Conservation (phyloP, 768 basidiomycete species). For the Naganishia randhawae region DNA sequence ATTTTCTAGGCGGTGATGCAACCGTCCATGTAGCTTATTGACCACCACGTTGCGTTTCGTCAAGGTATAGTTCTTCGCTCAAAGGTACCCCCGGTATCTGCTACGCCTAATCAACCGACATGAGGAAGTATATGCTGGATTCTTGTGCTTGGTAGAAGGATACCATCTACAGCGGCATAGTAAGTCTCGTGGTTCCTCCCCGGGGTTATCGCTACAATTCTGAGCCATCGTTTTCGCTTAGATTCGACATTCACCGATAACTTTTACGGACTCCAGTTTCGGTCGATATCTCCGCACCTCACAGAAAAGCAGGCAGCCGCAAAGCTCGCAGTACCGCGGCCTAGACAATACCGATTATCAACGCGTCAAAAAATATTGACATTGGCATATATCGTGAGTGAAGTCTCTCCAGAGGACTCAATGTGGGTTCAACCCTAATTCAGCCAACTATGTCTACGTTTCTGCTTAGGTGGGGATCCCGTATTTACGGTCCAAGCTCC, state of each 20-base stretch:
- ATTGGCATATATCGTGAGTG: constrained; percentile 30
- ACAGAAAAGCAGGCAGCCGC: background rate
- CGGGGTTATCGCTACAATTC: background rate
- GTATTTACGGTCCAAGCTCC: constrained; percentile 80
- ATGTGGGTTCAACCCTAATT: constrained; percentile 55
- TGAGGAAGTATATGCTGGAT: constrained; percentile 87
- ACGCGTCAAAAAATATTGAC: constrained; percentile 24
- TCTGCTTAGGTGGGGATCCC: constrained; percentile 73
- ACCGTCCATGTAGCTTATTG: background rate
- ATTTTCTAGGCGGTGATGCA: background rate
- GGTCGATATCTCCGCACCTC: background rate
- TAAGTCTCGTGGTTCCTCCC: constrained; percentile 50
- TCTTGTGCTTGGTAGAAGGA: constrained; percentile 85
- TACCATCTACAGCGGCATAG: constrained; percentile 85
- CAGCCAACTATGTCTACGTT: background rate
- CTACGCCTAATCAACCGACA: constrained; percentile 86
- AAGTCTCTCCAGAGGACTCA: constrained; percentile 32
- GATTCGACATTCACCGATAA: constrained; percentile 93
- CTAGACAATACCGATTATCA: constrained; percentile 1
- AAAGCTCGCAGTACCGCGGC: constrained; percentile 1
- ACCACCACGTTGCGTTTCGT: background rate
- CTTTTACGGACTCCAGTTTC: constrained; percentile 71
- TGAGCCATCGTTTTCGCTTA: constrained; percentile 45
- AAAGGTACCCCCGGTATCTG: constrained; percentile 87
- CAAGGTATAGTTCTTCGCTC: constrained; percentile 76